phyloP scores from a whole-genome alignment of 1,284 basidiomycete species.

The Boletus calvinii region DNA sequence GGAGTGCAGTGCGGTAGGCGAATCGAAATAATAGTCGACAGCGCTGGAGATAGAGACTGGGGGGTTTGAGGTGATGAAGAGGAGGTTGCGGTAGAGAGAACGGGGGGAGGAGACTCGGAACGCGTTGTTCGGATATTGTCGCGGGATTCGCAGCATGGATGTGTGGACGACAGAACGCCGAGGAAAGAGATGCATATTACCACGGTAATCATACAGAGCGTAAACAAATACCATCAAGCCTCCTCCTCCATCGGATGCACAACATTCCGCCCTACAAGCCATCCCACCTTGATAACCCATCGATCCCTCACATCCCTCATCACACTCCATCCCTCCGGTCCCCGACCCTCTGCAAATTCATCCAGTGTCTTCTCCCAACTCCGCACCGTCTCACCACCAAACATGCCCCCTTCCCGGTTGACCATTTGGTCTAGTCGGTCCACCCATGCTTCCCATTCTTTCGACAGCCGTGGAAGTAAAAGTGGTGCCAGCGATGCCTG shows the following conservation, averaged over 20 bases:
- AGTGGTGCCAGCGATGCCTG: constrained; percentile 56
- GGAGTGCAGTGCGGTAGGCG: constrained; percentile 41
- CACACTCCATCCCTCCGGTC: constrained; percentile 44
- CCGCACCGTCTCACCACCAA: constrained; percentile 63
- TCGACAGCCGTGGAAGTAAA: constrained; percentile 57
- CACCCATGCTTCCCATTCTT: constrained; percentile 80
- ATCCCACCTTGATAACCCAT: constrained; percentile 74
- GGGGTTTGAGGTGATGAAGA: constrained; percentile 36
- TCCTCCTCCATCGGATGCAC: constrained; percentile 59
- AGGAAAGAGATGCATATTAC: background rate
- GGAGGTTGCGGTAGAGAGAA: constrained; percentile 47
- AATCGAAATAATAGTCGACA: constrained; percentile 51
- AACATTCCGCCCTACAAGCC: constrained; percentile 63
- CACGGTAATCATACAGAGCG: background rate
- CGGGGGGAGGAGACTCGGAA: constrained; percentile 7
- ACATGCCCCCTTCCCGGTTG: constrained; percentile 76
- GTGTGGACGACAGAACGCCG: constrained; percentile 1
- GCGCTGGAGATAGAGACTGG: constrained; percentile 37
- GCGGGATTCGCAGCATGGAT: no score
- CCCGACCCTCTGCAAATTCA: constrained; percentile 55
- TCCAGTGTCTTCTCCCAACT: constrained; percentile 69
- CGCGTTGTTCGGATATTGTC: no score
- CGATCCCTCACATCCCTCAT: constrained; percentile 63
- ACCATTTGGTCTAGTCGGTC: constrained; percentile 62
- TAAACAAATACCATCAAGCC: constrained; percentile 12